phyloP scores from a whole-genome alignment of 2,329 filamentous ascomycete species.

The Penicillium psychrosexuale region DNA sequence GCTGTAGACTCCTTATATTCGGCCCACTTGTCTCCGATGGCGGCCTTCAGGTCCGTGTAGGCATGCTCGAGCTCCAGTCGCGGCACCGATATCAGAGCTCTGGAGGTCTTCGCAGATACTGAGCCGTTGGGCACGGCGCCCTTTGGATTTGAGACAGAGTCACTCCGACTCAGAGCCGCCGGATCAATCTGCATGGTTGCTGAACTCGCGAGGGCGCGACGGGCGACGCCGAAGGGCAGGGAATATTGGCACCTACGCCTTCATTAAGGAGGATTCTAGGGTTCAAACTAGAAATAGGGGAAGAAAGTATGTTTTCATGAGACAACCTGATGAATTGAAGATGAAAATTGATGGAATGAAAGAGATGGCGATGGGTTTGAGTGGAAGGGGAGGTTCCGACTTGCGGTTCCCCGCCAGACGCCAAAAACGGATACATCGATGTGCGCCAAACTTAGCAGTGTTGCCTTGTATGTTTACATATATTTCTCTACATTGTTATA shows the following conservation, averaged over 20 bases:
- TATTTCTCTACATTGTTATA: not conserved
- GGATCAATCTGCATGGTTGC: slow-evolving; percentile 47
- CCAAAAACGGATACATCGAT: slow-evolving; percentile 23
- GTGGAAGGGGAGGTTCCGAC: slow-evolving; percentile 29
- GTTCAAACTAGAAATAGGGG: slow-evolving; percentile 11
- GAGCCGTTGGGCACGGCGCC: slow-evolving; percentile 27
- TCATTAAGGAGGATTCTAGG: slow-evolving; percentile 34
- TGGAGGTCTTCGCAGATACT: slow-evolving; percentile 48
- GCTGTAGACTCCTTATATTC: slow-evolving; percentile 59
- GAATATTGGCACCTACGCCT: slow-evolving; percentile 33
- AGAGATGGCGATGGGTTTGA: slow-evolving; percentile 26
- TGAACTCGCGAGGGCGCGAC: slow-evolving; percentile 34
- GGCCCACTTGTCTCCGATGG: slow-evolving; percentile 58
- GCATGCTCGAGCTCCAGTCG: slow-evolving; percentile 62
- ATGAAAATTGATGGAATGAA: slow-evolving; percentile 23
- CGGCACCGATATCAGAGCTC: slow-evolving; percentile 53
- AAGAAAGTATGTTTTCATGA: slow-evolving; percentile 8
- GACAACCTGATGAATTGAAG: slow-evolving; percentile 22
- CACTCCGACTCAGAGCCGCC: slow-evolving; percentile 43
- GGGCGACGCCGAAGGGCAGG: slow-evolving; percentile 41
- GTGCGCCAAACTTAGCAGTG: slow-evolving; percentile 10
- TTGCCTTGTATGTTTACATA: slow-evolving; percentile 29
- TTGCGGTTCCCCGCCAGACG: slow-evolving; percentile 29
- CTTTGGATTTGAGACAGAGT: slow-evolving; percentile 39
- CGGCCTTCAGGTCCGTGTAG: slow-evolving; percentile 59